phyloP scores from a whole-genome alignment of 2,329 filamentous ascomycete species.

The Botrytis sinoallii region DNA sequence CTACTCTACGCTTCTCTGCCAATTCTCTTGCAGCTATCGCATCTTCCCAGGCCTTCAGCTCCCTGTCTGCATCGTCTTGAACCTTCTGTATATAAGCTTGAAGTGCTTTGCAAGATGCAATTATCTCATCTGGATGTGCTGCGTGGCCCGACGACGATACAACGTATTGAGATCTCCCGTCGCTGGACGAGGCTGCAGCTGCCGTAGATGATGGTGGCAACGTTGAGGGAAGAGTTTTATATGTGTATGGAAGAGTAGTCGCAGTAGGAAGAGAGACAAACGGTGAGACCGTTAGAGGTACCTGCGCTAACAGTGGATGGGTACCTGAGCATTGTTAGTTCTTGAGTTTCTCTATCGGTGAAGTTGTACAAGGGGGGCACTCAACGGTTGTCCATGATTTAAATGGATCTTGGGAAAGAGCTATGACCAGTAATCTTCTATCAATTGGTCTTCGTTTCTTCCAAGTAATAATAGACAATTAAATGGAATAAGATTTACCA shows the following conservation, averaged over 20 bases:
- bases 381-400: conserved; percentile 18
- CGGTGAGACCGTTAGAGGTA: conserved; percentile 89
- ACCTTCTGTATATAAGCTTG: conserved; percentile 70
- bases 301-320: conserved; percentile 85
- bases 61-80: conserved; percentile 63
- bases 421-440: conserved; percentile 11
- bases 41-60: conserved; percentile 69
- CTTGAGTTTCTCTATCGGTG: neutral
- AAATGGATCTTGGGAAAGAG: conserved; percentile 6
- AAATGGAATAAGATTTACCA: neutral
- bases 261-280: conserved; percentile 88
- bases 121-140: conserved; percentile 83
- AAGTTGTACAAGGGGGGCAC: conserved; percentile 2
- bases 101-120: conserved; percentile 75
- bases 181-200: conserved; percentile 42
- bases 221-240: conserved; percentile 83
- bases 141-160: conserved; percentile 74
- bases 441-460: neutral
- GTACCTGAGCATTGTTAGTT: conserved; percentile 51
- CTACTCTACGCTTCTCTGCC: conserved; percentile 74
- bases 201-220: conserved; percentile 70
- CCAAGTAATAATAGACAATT: neutral
- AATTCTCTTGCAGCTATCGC: conserved; percentile 62
- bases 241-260: conserved; percentile 91
- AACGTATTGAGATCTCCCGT: conserved; percentile 68